A percentile compares a stretch with the other conserved stretches of the same genome.
phyloP scores from a whole-genome alignment of 441 rosid genomes.

The Adansonia gregorii region DNA sequence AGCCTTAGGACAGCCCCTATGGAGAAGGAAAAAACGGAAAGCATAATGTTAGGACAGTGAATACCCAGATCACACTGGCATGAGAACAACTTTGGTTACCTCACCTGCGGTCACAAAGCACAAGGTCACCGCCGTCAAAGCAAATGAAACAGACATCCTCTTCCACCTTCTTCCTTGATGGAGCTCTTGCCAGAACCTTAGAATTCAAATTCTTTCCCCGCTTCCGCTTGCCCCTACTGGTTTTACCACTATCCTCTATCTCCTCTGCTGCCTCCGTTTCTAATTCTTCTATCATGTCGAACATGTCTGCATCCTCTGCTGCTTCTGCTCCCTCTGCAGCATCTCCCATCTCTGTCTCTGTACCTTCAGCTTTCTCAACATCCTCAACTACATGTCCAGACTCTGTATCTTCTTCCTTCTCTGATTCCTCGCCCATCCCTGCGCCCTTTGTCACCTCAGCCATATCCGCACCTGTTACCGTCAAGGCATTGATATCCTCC shows the following conservation, averaged over 20 bases:
- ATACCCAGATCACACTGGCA: conserved; percentile 17
- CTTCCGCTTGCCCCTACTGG: conserved; percentile 71
- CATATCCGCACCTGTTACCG: neutral
- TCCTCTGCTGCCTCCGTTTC: conserved; percentile 39
- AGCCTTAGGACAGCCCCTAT: conserved; percentile 97
- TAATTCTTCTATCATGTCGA: conserved; percentile 41
- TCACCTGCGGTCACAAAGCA: conserved; percentile 97
- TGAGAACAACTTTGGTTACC: conserved; percentile 1
- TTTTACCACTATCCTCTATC: conserved; percentile 52
- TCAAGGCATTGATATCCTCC: conserved; percentile 17
- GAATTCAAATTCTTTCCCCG: conserved; percentile 54
- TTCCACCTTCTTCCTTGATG: conserved; percentile 69
- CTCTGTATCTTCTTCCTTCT: conserved; percentile 27
- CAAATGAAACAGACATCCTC: conserved; percentile 99
- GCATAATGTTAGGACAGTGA: conserved; percentile 16
- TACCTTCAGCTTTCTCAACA: conserved; percentile 32
- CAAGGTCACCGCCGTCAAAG: conserved; percentile 94
- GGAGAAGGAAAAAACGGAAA: conserved; percentile 26
- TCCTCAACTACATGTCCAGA: conserved; percentile 37
- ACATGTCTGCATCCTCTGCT: conserved; percentile 47
- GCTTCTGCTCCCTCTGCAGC: neutral
- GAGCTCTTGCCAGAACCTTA: conserved; percentile 46
- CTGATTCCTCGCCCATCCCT: conserved; percentile 26
- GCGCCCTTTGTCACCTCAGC: conserved; percentile 20
- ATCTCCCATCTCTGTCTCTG: conserved; percentile 21